Conservation (phyloP, 352 stramenopile species). For the Globisporangium cylindrosporum region DNA sequence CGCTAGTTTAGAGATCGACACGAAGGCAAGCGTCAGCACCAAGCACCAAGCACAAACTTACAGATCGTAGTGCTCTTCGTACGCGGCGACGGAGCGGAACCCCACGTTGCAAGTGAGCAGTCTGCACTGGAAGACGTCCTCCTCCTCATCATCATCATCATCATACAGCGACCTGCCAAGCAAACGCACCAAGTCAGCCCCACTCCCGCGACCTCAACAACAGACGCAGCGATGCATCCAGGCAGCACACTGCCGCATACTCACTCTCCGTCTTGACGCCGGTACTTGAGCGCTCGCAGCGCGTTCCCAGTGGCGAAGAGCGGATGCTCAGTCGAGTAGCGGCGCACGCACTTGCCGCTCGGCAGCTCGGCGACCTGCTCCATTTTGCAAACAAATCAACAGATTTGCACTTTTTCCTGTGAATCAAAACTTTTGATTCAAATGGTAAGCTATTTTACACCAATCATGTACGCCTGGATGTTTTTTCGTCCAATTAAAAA, state of each 20-base stretch:
- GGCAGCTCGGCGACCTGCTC: conserved; percentile 28
- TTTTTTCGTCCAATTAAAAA: too few species aligned
- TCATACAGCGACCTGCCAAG: conserved; percentile 10
- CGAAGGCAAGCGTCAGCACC: not conserved
- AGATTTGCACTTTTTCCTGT: not conserved
- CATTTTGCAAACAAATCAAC: conserved; percentile 14
- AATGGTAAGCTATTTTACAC: not conserved
- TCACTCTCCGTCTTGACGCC: conserved; percentile 35
- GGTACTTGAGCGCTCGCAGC: conserved; percentile 43
- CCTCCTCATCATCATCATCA: not conserved
- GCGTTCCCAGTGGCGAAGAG: conserved; percentile 45
- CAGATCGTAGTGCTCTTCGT: conserved; percentile 70
- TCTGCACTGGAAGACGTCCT: conserved; percentile 33
- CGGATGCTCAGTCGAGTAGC: conserved; percentile 48
- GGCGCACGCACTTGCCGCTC: conserved; percentile 48
- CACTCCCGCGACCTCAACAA: too few species aligned
- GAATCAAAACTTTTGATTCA: too few species aligned
- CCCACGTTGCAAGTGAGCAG: conserved; percentile 41
- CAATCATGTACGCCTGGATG: not conserved
- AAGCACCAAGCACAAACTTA: conserved; percentile 20
- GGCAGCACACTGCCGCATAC: not conserved
- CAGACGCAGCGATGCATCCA: too few species aligned
- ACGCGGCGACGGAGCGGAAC: conserved; percentile 42
- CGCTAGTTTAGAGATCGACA: not conserved
- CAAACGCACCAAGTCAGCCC: not conserved